A percentile compares a stretch with the other conserved stretches of the same genome.
Evolutionary conservation across 2,329 filamentous ascomycete species (phyloP).

Genomic region (Aspergillus phoenicis): DNA sequence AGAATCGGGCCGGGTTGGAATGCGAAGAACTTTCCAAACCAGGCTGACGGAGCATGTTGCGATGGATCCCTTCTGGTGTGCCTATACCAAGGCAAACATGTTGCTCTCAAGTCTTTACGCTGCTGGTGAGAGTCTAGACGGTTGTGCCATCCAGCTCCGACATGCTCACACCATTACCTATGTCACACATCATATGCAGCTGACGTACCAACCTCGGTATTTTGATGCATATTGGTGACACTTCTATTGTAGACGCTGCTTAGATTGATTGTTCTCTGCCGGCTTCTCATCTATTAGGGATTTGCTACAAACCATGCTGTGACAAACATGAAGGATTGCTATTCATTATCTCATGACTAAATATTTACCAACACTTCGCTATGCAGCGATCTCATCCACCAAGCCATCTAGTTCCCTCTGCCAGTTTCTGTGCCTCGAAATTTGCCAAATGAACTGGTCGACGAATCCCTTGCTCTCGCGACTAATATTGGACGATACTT

Average conservation of each 20-base stretch:
- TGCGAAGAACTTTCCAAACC: not conserved
- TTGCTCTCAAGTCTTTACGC: not conserved
- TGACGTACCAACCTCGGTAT: not conserved
- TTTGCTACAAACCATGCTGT: not conserved
- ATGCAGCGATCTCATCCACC: constrained; percentile 66
- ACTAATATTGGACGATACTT: constrained; percentile 57
- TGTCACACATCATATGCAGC: constrained; percentile 11
- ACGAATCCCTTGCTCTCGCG: constrained; percentile 69
- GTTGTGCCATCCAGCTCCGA: not conserved
- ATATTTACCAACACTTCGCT: not conserved
- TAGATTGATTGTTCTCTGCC: no score
- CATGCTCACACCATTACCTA: not conserved
- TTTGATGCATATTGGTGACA: not conserved
- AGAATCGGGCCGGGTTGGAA: constrained; percentile 15
- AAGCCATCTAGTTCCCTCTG: constrained; percentile 74
- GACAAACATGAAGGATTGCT: not conserved
- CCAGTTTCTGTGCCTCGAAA: constrained; percentile 74
- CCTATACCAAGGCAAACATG: not conserved
- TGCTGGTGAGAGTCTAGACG: not conserved
- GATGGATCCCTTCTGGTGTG: not conserved
- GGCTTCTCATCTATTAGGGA: no score
- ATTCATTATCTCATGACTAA: constrained; percentile 1
- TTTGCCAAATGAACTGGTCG: constrained; percentile 68
- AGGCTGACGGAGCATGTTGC: not conserved
- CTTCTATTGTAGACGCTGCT: no score